Evolutionary conservation across 2,329 filamentous ascomycete species (phyloP).

Genomic region (Hypoxylon sp.): DNA sequence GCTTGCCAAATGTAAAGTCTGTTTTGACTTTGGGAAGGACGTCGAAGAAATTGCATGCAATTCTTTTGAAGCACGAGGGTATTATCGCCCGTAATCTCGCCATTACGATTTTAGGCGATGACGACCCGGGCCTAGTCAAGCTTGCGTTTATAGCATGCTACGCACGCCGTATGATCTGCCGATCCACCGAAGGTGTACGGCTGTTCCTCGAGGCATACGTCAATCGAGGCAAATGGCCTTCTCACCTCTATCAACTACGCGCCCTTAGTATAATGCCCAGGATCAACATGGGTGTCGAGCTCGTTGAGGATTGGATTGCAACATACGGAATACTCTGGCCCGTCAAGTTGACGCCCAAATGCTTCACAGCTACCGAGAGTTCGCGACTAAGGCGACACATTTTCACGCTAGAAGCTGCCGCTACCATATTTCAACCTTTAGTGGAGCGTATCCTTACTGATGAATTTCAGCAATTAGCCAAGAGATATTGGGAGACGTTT

Average conservation of each 20-base stretch:
- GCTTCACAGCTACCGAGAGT: constrained; percentile 20
- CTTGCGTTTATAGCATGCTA: constrained; percentile 23
- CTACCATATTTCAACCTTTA: not conserved
- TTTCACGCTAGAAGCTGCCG: constrained; percentile 12
- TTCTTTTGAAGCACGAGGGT: constrained; percentile 8
- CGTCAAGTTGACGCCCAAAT: not conserved
- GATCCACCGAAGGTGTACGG: not conserved
- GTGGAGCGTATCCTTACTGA: not conserved
- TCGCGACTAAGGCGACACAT: constrained; percentile 17
- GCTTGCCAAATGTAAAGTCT: constrained; percentile 3
- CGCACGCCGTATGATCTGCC: not conserved
- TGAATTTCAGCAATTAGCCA: not conserved
- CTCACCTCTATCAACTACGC: not conserved
- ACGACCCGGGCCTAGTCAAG: constrained; percentile 15
- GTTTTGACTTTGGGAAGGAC: constrained; percentile 3
- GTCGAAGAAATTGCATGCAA: not conserved
- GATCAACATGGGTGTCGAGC: constrained; percentile 12
- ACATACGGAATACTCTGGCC: constrained; percentile 6
- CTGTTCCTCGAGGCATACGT: constrained; percentile 19
- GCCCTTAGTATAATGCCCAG: constrained; percentile 2
- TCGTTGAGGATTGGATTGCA: constrained; percentile 13
- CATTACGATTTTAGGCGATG: not conserved
- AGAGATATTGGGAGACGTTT: not conserved
- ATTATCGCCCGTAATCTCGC: constrained; percentile 13
- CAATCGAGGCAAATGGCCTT: not conserved